Evolutionary conservation across 2,329 filamentous ascomycete species (phyloP), one percentile per base, ranked within the genome.

Genomic region (Aspergillus tanneri): DNA sequence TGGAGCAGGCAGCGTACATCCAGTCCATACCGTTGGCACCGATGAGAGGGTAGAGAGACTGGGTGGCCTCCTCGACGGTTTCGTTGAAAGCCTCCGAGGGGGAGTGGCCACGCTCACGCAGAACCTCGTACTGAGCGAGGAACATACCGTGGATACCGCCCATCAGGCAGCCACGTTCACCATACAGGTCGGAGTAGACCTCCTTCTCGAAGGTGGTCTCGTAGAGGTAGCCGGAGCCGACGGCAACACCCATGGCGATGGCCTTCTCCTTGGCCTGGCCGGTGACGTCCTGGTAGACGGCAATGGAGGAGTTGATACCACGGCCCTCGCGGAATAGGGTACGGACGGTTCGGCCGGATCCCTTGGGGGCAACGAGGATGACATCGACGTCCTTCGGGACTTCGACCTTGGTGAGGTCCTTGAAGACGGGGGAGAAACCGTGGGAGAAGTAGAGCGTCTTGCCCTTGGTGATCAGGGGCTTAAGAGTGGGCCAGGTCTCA

Each of bases 381-480:
- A 99, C 93, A 75, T 99, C 93, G 72, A 99, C 88, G 78, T 97
- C 88, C 61, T 74, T 83, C 77, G 93, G 93, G 57, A 96, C 89
- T 56, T 99, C 93, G 72, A 99, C 93, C 78, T 96, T 95, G 83
- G 93, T 99, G 72, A 93, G 86, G 75, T 96, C 87, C 83, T 96
- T 96, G 89, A 99, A 99, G 77, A 99, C 91, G 72, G 93, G 93
- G 57, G 93, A 97, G 88, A 99, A 99, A 71, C 93, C 93, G 85
- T 99, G 93, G 64, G 93, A 97, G 85, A 99, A 99, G 87, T 99
- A 99, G 65, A 99, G 89, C 54, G 93, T 99, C 92, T 99, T 99
- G 81, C 90, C 93, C 88, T 97, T 92, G 77, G 87, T 91, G 69
- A 99, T 81, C 79, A 95, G 88, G 70, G 93, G 93, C 87, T 96